Evolutionary conservation across 345 rosid genomes (phyloP), one percentile per base, ranked within the genome.

Genomic region (Cardamine resedifolia): DNA sequence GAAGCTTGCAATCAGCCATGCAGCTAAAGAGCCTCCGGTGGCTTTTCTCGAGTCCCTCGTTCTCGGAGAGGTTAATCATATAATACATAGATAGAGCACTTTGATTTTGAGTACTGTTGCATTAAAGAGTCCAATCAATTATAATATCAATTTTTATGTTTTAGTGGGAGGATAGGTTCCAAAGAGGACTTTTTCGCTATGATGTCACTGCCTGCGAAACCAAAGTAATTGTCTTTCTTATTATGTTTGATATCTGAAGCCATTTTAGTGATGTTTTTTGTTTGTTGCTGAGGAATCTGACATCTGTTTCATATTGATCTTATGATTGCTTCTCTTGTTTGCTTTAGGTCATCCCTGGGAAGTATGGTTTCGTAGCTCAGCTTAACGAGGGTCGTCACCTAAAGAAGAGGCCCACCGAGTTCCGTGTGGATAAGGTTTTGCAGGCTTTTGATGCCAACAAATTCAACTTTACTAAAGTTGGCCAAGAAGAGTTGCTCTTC

Each of bases 371-470:
- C 76, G 72, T 96, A 57, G 99, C 99, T 70, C 98, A 96, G 88
- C 94, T 96, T 64, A 96, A 96, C 39, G 97, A 96, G 73, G 99
- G 99, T 33, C 97, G 99, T 52, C 99, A 92, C 82, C 79, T 96
- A n/a, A 90, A 96, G 90, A 96, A 96, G 83, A 84, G 99, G 84
- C 99, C 98, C 0, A 96, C 99, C 28, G 98, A 96, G 76, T 96
- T 96, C 75, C 95, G 91, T 23, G 92, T 96, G 8, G 98, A 90
- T 73, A 87, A 85, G 94, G 99, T 96, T 55, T 86, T 96, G 47
- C 99, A 96, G 86, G 88, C 98, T 39, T 96, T 92, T 75, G 99
- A 96, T 69, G 91, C 79, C 41, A 88, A 58, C 87, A 96, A 96
- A 69, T 96, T 96, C 81, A 96, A 96, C 82, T 96, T 96, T 83